A percentile compares a stretch with the other conserved stretches of the same genome.
These are phyloP conservation scores for Paraglomus brasilianum DNA, from an alignment of 192 early-diverging fungal species.

Conservation along the genomic window DNA sequence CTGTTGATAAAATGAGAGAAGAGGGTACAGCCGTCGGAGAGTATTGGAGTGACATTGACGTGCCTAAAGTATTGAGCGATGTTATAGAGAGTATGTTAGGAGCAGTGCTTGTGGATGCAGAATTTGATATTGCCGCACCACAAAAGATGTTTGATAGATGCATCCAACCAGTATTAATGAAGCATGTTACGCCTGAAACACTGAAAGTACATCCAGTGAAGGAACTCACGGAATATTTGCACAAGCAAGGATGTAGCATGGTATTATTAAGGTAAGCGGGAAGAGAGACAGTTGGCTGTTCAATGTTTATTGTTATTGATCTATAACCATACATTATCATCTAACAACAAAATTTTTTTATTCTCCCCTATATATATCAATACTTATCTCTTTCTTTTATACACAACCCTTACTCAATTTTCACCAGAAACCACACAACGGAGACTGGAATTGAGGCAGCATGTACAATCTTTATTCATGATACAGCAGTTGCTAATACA, in stretches of 20 bases:
- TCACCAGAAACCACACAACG: conserved; percentile 37
- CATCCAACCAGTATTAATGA: conserved; percentile 41
- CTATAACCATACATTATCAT: not conserved
- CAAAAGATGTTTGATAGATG: conserved; percentile 34
- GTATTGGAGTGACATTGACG: conserved; percentile 74
- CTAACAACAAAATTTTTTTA: not conserved
- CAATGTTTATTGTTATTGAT: not conserved
- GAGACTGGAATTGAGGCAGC: conserved; percentile 18
- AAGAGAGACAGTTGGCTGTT: too few relatives aligned
- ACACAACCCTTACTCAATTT: not conserved
- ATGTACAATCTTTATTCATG: conserved; percentile 47
- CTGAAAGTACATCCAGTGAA: conserved; percentile 50
- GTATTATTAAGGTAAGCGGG: conserved; percentile 40
- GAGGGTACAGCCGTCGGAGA: conserved; percentile 48
- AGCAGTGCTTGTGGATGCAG: conserved; percentile 82
- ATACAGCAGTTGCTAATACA: conserved; percentile 33
- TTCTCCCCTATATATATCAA: not conserved
- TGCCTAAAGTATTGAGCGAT: conserved; percentile 90
- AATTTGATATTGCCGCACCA: conserved; percentile 42
- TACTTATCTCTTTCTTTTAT: conserved; percentile 11
- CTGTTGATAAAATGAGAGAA: conserved; percentile 46
- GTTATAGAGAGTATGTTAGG: conserved; percentile 87
- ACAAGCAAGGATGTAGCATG: conserved; percentile 43
- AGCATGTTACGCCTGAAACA: conserved; percentile 44
- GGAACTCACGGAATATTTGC: conserved; percentile 37